Base-by-base conservation (phyloP, 805 yeast species). In the Blastobotrys robertii region DNA sequence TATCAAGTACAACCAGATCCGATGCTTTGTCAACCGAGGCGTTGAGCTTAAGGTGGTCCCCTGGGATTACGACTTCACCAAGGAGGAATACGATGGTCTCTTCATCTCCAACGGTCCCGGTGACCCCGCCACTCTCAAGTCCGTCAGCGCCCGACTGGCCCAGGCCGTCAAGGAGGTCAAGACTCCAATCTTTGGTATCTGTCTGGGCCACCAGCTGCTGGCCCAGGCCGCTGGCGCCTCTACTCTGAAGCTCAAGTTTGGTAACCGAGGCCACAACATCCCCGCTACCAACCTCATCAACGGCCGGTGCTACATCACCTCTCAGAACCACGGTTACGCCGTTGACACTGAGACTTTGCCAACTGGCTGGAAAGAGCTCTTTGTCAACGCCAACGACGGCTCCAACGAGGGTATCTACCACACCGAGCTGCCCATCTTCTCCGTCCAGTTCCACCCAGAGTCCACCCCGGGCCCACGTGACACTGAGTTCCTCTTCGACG, bases 401-500 rank as follows among this genome's bases (percentile, higher is more conserved):
- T 87, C 97, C 32, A 92, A 92, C 66, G 99, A 92, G 73, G 99
- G 99, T 79, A 86, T 92, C 50, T 90, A 86, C 71, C 85, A 90
- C 68, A 74, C 81, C 35, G 72, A 77, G 51, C 73, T 82, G 64
- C 98, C 99, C 33, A 82, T 73, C 63, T 92, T 92, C 74, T 92
- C 98, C 11, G 97, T 92, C 39, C 99, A 92, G 72, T 90, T 92
- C 75, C 99, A 92, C 64, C 99, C 99, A 19, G 99, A 92, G 72
- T 85, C 97, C 16, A 86, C 95, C 39, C 97, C 98, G 38, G 99
- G 99, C 64, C 99, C 99, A 63, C 79, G 95, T 64, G 99, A 92
- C 64, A 92, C 98, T 41, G 98, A 92, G 68, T 92, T 88, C 66
- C 72, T 92, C 63, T 92, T 92, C 57, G 98, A 92, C 59, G 87